phyloP scores from a whole-genome alignment of 2,329 filamentous ascomycete species.

The Xylariales sp. region DNA sequence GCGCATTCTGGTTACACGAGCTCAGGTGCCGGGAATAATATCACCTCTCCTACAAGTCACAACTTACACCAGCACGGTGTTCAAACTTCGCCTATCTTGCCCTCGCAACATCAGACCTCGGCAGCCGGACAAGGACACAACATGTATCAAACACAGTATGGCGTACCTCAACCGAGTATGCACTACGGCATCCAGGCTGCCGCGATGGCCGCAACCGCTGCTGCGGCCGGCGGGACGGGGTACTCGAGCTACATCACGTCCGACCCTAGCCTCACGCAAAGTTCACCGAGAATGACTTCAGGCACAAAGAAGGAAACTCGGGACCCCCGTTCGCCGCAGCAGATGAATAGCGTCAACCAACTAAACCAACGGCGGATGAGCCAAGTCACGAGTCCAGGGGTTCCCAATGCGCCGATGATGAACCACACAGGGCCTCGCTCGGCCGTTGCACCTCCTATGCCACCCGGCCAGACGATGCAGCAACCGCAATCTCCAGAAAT shows the following conservation, averaged over 20 bases:
- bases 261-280: conserved; percentile 74
- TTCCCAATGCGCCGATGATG: conserved; percentile 80
- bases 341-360: conserved; percentile 72
- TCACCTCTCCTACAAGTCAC: conserved; percentile 79
- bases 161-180: conserved; percentile 78
- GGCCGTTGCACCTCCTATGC: conserved; percentile 67
- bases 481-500: conserved; percentile 84
- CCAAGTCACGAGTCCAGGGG: conserved; percentile 79
- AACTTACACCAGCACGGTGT: conserved; percentile 74
- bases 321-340: conserved; percentile 79
- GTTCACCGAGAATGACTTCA: conserved; percentile 79
- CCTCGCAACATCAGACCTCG: conserved; percentile 78
- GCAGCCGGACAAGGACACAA: conserved; percentile 74
- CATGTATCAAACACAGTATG: conserved; percentile 84
- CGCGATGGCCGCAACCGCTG: conserved; percentile 91
- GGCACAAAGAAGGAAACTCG: conserved; percentile 77
- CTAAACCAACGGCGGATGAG: conserved; percentile 77
- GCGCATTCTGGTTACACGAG: conserved; percentile 74
- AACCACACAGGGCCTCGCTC: conserved; percentile 69
- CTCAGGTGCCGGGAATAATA: conserved; percentile 65
- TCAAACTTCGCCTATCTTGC: conserved; percentile 83
- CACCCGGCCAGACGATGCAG: conserved; percentile 72
- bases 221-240: conserved; percentile 80
- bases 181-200: conserved; percentile 90
- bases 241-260: conserved; percentile 78